Evolutionary conservation across 139 green algal genomes (phyloP).

Genomic region (Ettlia oleoabundans): DNA sequence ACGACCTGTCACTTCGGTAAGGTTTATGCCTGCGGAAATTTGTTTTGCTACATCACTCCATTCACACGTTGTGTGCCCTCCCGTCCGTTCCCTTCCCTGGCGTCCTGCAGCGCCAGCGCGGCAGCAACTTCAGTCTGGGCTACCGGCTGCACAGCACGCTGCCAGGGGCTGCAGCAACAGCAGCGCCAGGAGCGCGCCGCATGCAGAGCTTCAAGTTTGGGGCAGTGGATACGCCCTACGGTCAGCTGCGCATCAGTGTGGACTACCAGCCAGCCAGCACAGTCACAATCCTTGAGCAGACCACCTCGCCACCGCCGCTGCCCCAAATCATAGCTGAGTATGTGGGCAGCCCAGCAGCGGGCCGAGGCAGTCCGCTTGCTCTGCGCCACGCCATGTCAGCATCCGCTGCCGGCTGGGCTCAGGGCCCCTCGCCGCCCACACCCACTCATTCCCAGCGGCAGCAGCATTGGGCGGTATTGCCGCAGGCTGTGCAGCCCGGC

Average conservation of each 20-base stretch:
- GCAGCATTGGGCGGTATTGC: background rate
- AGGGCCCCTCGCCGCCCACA: background rate
- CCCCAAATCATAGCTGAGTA: conserved; percentile 60
- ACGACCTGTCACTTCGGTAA: no score
- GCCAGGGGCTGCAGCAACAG: background rate
- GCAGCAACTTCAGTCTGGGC: conserved; percentile 35
- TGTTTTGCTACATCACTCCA: no score
- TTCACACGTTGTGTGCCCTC: no score
- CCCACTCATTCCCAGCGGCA: background rate
- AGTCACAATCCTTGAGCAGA: conserved; percentile 59
- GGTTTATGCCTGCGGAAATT: no score
- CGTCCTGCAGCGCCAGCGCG: conserved; percentile 33
- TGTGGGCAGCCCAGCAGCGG: conserved; percentile 14
- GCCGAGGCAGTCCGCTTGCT: background rate
- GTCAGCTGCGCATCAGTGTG: conserved; percentile 57
- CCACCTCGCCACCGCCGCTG: conserved; percentile 29
- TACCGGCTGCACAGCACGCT: conserved; percentile 49
- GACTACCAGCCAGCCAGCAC: conserved; percentile 58
- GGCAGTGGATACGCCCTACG: conserved; percentile 66
- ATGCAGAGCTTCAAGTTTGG: conserved; percentile 62
- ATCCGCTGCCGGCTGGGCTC: background rate
- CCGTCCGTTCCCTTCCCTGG: no score
- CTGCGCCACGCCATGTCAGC: conserved; percentile 34
- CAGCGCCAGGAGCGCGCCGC: conserved; percentile 13
- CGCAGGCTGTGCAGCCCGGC: background rate